phyloP scores from a whole-genome alignment of 1,284 basidiomycete species.

The Xanthoconium separans region DNA sequence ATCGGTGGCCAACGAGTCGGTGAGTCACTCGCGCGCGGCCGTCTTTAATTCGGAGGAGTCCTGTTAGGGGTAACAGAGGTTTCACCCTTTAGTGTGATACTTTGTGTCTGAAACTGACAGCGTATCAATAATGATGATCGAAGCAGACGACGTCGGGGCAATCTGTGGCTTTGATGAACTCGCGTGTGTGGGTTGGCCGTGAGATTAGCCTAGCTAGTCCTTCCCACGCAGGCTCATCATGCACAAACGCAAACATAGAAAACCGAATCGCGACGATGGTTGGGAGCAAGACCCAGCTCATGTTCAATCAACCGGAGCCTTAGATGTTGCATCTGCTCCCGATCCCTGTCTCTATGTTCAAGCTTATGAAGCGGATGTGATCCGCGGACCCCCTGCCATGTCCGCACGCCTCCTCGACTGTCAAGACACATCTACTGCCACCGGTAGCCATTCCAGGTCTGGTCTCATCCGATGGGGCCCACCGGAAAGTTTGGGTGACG shows the following conservation, averaged over 20 bases:
- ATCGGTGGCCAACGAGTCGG: no score
- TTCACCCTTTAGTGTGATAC: neutral
- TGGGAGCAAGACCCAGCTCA: slow-evolving; percentile 8
- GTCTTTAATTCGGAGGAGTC: neutral
- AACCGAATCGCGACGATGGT: slow-evolving; percentile 6
- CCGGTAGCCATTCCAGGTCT: slow-evolving; percentile 31
- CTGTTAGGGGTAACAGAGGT: neutral
- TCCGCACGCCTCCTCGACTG: slow-evolving; percentile 48
- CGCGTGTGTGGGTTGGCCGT: neutral
- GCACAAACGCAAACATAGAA: slow-evolving; percentile 30
- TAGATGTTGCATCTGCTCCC: slow-evolving; percentile 1
- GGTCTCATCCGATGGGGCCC: slow-evolving; percentile 48
- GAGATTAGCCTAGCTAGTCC: neutral
- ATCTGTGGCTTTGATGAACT: neutral
- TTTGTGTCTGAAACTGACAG: neutral
- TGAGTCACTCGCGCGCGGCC: no score
- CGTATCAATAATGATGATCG: neutral
- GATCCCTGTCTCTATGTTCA: slow-evolving; percentile 51
- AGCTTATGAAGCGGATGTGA: slow-evolving; percentile 67
- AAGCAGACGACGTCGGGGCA: neutral
- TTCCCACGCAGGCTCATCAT: slow-evolving; percentile 7
- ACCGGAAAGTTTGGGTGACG: slow-evolving; percentile 5
- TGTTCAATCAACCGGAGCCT: slow-evolving; percentile 6
- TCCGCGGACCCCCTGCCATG: slow-evolving; percentile 46
- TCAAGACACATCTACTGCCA: slow-evolving; percentile 14